Evolutionary conservation across 345 rosid genomes (phyloP), one percentile per base, ranked within the genome.

Genomic region (sweet orange (Citrus sinensis)): DNA sequence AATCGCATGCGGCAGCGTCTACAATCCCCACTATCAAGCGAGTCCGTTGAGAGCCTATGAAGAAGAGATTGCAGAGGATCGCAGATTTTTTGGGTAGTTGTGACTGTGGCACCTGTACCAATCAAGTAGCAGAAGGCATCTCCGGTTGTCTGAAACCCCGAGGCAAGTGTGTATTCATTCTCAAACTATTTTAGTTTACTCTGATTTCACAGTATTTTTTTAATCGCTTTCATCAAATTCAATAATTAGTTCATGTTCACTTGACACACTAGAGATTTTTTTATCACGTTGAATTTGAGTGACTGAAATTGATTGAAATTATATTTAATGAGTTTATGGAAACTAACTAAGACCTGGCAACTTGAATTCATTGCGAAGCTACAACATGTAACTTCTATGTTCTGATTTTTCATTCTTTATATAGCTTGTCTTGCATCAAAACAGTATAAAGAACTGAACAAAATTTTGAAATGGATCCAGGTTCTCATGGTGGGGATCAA

Each of bases 31-130:
- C 24, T 29, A 17, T 51, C 56, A 25, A 25, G 75, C 30, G 1
- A 22, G 75, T 60, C 60, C 68, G 22, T 51, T 61, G 73, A 66
- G 51, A 59, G 11, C 65, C 77, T 74, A 91, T 91, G 95, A 85
- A 78, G 77, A 84, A 59, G 73, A 79, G 51, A 71, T 73, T 87
- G 75, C 75, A 77, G 81, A 84, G 83, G 42, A 67, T 91, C 71
- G 58, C 81, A 20, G 75, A 76, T 73, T 85, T 76, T 85, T 83
- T 89, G 60, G 10, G 83, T 56, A 65, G 83, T 69, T 81, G 83
- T 68, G 80, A 80, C 67, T 80, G 78, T 56, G 80, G 81, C 68
- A 73, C 68, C 11, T 79, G 82, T 77, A 68, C 70, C 60, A 62
- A 73, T 58, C 73, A 68, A 56, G 67, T 66, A 24, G 60, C 59